A percentile compares a stretch with the other conserved stretches of the same genome.
These are phyloP conservation scores for Fusarium xyrophilum DNA, from an alignment of 2,329 filamentous ascomycete genomes.

Conservation along the genomic window DNA sequence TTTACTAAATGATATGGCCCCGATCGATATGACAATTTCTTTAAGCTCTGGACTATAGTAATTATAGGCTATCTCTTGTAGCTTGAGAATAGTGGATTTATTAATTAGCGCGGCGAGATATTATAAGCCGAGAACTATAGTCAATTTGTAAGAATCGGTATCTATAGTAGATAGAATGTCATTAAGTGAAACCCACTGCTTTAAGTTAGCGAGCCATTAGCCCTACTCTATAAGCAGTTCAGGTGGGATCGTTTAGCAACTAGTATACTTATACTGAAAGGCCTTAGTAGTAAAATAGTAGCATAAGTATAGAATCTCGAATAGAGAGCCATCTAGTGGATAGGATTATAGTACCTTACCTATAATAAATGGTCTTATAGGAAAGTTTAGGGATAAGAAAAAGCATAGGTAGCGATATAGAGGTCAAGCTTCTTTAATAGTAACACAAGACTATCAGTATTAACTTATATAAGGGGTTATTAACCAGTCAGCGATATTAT, in stretches of 20 bases:
- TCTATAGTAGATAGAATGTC: not conserved
- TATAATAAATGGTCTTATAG: not conserved
- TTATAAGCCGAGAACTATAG: conserved; percentile 29
- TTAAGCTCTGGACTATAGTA: conserved; percentile 27
- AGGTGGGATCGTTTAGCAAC: conserved; percentile 10
- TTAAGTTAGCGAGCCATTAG: conserved; percentile 21
- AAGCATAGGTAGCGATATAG: conserved; percentile 28
- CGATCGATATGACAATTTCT: conserved; percentile 17
- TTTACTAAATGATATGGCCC: not conserved
- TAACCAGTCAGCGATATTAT: conserved; percentile 9
- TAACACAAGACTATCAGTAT: conserved; percentile 9
- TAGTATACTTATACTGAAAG: conserved; percentile 25
- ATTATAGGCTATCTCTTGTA: conserved; percentile 22
- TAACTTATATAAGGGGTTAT: not conserved
- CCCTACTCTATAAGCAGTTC: conserved; percentile 35
- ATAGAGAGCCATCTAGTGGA: conserved; percentile 2
- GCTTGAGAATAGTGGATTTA: conserved; percentile 16
- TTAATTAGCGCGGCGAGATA: conserved; percentile 23
- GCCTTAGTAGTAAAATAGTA: conserved; percentile 28
- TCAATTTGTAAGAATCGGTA: too few species aligned
- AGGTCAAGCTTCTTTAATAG: conserved; percentile 31
- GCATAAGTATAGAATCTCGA: conserved; percentile 10
- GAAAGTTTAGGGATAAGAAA: conserved; percentile 14
- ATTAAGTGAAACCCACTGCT: conserved; percentile 25
- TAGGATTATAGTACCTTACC: not conserved